Percentiles rank a stretch among this genome's conserved stretches.
These are phyloP conservation scores for Lanmaoa rubissima DNA, from an alignment of 768 basidiomycete species.

Conservation along the genomic window DNA sequence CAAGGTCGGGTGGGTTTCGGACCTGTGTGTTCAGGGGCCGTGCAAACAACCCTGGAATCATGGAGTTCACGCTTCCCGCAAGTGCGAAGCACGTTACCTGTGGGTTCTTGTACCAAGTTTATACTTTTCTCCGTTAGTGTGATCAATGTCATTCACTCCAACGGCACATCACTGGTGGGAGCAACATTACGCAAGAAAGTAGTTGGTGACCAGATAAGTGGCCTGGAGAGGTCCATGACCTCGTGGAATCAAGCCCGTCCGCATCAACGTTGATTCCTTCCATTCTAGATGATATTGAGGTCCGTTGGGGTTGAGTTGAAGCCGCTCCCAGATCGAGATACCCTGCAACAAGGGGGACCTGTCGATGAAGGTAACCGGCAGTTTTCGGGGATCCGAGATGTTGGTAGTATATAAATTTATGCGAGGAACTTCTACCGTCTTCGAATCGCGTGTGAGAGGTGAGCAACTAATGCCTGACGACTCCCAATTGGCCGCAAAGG, in stretches of 20 bases:
- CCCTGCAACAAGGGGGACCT: neutral
- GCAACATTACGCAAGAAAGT: conserved; percentile 14
- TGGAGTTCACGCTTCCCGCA: conserved; percentile 12
- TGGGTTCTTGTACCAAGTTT: conserved; percentile 7
- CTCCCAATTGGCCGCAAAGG: neutral
- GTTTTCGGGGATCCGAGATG: conserved; percentile 5
- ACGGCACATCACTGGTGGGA: conserved; percentile 15
- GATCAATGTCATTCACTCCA: conserved; percentile 2
- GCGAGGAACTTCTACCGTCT: neutral
- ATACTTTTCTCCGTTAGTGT: conserved; percentile 2
- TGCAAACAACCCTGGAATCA: conserved; percentile 18
- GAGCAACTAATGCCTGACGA: neutral
- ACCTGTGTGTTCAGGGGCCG: conserved; percentile 17
- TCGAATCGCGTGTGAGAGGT: neutral
- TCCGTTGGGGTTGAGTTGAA: conserved; percentile 5
- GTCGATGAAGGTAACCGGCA: neutral
- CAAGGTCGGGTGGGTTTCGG: conserved; percentile 13
- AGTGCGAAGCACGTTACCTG: conserved; percentile 10
- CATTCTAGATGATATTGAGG: conserved; percentile 22
- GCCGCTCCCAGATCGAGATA: conserved; percentile 11
- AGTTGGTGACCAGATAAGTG: conserved; percentile 3
- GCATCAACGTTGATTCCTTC: conserved; percentile 10
- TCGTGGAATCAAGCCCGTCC: conserved; percentile 19
- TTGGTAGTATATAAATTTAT: neutral
- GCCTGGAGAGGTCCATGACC: conserved; percentile 13